phyloP scores from a whole-genome alignment of 805 yeast genomes.

The Candida dajiaensis region DNA sequence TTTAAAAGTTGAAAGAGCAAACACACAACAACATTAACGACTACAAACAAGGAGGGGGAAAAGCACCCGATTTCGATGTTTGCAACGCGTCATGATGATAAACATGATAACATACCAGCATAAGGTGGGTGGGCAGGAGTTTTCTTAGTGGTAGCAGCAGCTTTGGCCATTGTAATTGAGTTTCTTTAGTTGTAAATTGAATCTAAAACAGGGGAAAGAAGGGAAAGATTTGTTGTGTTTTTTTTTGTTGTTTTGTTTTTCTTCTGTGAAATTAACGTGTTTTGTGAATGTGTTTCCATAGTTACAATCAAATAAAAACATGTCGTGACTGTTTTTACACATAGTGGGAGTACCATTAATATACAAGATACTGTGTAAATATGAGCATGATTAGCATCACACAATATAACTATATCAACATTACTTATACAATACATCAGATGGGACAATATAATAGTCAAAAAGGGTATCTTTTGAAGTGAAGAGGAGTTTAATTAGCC shows the following conservation, averaged over 20 bases:
- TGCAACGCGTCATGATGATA: not conserved
- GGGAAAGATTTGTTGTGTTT: not conserved
- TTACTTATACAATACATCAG: no score
- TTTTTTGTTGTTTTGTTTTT: constrained; percentile 1
- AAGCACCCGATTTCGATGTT: not conserved
- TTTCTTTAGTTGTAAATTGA: constrained; percentile 2
- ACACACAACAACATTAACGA: no score
- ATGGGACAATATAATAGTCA: no score
- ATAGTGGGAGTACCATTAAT: no score
- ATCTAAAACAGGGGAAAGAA: constrained; percentile 1
- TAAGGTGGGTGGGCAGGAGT: constrained; percentile 23
- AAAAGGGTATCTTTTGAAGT: no score
- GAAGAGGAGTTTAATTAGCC: no score
- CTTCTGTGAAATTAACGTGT: not conserved
- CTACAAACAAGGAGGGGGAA: not conserved
- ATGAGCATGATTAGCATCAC: not conserved
- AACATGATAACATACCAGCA: constrained; percentile 16
- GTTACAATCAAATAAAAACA: not conserved
- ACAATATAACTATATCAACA: no score
- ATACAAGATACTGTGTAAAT: no score
- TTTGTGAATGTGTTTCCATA: not conserved
- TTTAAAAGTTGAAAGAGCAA: not conserved
- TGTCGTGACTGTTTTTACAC: not conserved
- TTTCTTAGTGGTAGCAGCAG: constrained; percentile 20
- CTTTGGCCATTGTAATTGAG: constrained; percentile 18